phyloP scores from a whole-genome alignment of 1,284 basidiomycete genomes.

The Moniliophthora roreri region DNA sequence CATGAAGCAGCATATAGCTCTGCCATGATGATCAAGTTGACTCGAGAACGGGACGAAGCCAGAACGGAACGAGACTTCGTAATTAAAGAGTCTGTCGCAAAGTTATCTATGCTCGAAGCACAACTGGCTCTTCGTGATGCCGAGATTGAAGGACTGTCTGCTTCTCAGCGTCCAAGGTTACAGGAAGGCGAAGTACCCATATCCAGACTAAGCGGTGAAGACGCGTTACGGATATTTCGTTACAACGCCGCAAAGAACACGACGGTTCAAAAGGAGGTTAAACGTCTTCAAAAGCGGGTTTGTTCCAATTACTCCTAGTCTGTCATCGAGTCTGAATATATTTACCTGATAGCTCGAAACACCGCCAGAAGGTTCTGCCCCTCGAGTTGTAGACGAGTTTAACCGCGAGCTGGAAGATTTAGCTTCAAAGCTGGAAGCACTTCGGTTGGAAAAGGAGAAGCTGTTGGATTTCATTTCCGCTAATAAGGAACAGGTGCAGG shows the following conservation, averaged over 20 bases:
- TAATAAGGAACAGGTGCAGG: neutral
- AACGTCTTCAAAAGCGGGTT: neutral
- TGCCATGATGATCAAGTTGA: neutral
- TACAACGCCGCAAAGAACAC: constrained; percentile 2
- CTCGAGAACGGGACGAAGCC: constrained; percentile 2
- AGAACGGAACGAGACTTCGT: neutral
- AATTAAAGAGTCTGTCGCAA: neutral
- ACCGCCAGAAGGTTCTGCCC: neutral
- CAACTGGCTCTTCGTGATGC: constrained; percentile 3
- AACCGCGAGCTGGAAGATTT: neutral
- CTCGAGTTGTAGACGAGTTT: neutral
- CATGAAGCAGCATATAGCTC: neutral
- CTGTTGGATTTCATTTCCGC: neutral
- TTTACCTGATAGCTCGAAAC: no score
- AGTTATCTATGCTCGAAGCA: constrained; percentile 4
- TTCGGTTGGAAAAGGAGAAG: neutral
- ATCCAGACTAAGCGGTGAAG: neutral
- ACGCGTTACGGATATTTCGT: neutral
- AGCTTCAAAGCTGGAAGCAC: neutral
- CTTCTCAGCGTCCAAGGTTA: neutral
- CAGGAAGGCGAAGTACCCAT: neutral
- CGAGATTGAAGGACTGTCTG: neutral
- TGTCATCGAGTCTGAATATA: no score
- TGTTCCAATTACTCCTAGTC: no score
- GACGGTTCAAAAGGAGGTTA: neutral